Evolutionary conservation across 2,329 filamentous ascomycete genomes (phyloP).

Genomic region (Phyllosticta ampelicida): DNA sequence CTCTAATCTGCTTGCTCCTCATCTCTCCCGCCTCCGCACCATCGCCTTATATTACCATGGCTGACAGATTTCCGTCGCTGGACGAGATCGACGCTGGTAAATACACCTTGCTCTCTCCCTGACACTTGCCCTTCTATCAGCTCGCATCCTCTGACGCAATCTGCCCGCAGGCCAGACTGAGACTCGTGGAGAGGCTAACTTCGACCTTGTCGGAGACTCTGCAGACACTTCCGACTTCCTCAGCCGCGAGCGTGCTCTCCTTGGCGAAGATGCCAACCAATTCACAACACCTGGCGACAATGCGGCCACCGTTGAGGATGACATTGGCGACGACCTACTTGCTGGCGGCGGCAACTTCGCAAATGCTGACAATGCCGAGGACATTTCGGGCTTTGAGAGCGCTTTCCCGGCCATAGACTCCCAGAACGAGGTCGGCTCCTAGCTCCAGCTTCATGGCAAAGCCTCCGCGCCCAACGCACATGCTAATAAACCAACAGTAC

Average conservation of each 20-base stretch:
- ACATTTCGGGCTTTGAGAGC: constrained; percentile 62
- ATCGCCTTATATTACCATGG: constrained; percentile 27
- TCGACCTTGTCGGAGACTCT: constrained; percentile 42
- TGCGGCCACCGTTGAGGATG: constrained; percentile 50
- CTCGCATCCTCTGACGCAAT: neutral
- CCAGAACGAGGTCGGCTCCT: constrained; percentile 51
- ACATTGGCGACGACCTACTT: constrained; percentile 59
- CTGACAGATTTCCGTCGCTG: constrained; percentile 42
- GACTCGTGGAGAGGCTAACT: constrained; percentile 42
- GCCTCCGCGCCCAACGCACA: neutral
- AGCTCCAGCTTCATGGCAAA: neutral
- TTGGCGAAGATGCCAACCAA: constrained; percentile 88
- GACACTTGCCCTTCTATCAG: neutral
- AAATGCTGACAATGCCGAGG: constrained; percentile 30
- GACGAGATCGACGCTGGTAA: constrained; percentile 44
- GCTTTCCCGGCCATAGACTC: constrained; percentile 79
- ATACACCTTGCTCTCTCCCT: constrained; percentile 13
- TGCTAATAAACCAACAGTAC: constrained; percentile 36
- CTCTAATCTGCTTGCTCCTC: neutral
- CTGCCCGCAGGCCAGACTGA: constrained; percentile 53
- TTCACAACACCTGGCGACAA: constrained; percentile 70
- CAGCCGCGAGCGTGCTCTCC: constrained; percentile 74
- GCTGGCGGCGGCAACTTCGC: constrained; percentile 43
- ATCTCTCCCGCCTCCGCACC: neutral
- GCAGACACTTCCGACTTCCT: constrained; percentile 74